phyloP scores from a whole-genome alignment of 176 grass and related monocot species.

The Musa itinerans region DNA sequence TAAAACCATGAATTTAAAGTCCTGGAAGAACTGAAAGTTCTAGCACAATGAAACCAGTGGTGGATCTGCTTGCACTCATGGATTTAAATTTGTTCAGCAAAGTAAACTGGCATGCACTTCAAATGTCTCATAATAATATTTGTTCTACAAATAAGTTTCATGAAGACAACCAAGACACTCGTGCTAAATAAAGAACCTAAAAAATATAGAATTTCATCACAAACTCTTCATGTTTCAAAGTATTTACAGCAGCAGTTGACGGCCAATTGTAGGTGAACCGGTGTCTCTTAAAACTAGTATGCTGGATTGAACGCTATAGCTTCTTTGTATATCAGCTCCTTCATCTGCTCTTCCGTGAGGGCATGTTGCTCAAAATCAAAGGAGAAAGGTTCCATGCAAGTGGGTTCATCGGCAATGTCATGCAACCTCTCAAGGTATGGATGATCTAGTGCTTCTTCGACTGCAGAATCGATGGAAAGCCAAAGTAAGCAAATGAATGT shows the following conservation, averaged over 20 bases:
- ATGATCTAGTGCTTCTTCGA: slow-evolving; percentile 76
- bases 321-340: slow-evolving; percentile 81
- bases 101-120: too few relatives aligned
- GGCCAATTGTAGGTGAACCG: background rate
- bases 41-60: too few relatives aligned
- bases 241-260: background rate
- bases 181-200: too few relatives aligned
- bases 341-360: slow-evolving; percentile 82
- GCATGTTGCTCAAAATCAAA: slow-evolving; percentile 88
- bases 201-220: too few relatives aligned
- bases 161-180: too few relatives aligned
- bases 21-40: too few relatives aligned
- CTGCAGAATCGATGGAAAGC: slow-evolving; percentile 29
- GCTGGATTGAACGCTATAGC: slow-evolving; percentile 57
- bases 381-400: slow-evolving; percentile 80
- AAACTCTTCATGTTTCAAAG: background rate
- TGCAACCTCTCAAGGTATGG: slow-evolving; percentile 77
- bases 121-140: too few relatives aligned
- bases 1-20: too few relatives aligned
- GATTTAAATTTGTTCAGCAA: too few relatives aligned
- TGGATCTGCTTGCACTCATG: too few relatives aligned
- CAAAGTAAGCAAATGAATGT: slow-evolving; percentile 8
- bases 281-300: slow-evolving; percentile 26
- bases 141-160: too few relatives aligned
- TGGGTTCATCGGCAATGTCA: slow-evolving; percentile 68